Evolutionary conservation across 169 alveolate genomes (phyloP), one percentile per base, ranked within the genome.

Genomic region (Babesia ovata): DNA sequence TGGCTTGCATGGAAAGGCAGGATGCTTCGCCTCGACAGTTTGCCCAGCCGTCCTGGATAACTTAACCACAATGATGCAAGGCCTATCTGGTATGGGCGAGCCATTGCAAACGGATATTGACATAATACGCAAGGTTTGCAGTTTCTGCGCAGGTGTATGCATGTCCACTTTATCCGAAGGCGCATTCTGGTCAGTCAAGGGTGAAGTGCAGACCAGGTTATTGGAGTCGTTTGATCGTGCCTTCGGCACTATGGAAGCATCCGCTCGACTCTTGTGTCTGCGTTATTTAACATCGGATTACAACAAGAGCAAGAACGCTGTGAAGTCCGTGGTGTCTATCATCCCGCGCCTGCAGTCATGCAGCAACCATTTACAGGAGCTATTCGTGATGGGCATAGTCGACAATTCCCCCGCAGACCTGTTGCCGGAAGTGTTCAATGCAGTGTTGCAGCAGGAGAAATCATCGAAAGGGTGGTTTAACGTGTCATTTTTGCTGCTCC

Each of bases 101-200:
- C 9, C 63, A 0, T 0, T 28, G n/a, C 76, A 67, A n/a, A 4
- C 19, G 29, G 52, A 50, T 26, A 19, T 24, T 0, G 48, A 21
- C 4, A n/a, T 19, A 33, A 29, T 54, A 24, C 72, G 69, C 11
- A 29, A 12, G 14, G 28, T 71, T 0, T 22, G 28, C n/a, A 22
- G 49, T 57, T 17, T 24, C 42, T 59, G 70, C 45, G 59, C 70
- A 21, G 28, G 24, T 17, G 42, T 56, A 1, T n/a, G 71, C 48
- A 45, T 53, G 45, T 69, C 26, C 6, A 22, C 54, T 0, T 33
- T 45, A 11, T 61, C 75, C 11, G 67, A 71, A 3, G 70, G 83
- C 56, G 39, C 29, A 14, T 83, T 83, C 22, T 83, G 90, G 90
- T 26, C 42, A 11, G 24, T 83, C 11, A 24, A 54, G 36, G 59